A percentile compares a stretch with the other conserved stretches of the same genome.
phyloP scores from a whole-genome alignment of 768 basidiomycete species.

The Neoboletus magnificus region DNA sequence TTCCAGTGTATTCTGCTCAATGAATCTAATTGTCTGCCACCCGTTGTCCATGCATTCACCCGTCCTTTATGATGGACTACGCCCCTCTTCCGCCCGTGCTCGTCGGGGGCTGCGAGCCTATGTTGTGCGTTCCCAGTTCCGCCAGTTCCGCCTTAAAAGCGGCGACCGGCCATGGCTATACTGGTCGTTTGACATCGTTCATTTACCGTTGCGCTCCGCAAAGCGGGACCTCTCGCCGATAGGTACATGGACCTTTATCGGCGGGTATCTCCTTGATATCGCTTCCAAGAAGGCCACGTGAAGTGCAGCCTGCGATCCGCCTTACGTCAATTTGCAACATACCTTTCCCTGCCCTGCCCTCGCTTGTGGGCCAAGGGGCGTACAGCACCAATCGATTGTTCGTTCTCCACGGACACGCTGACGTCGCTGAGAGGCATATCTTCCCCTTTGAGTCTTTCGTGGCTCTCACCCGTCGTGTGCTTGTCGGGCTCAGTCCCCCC shows the following conservation, averaged over 20 bases:
- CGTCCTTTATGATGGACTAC: slow-evolving; percentile 11
- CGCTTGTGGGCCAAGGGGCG: slow-evolving; percentile 30
- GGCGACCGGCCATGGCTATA: background rate
- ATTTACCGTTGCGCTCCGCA: background rate
- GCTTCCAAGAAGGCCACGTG: slow-evolving; percentile 14
- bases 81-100: slow-evolving; percentile 15
- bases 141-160: background rate
- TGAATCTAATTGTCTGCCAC: slow-evolving; percentile 31
- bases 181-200: background rate
- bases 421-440: slow-evolving; percentile 11
- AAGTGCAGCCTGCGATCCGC: slow-evolving; percentile 18
- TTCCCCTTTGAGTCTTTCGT: slow-evolving; percentile 14
- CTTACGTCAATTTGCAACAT: slow-evolving; percentile 31
- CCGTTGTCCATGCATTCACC: slow-evolving; percentile 23
- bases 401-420: slow-evolving; percentile 31
- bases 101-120: slow-evolving; percentile 14
- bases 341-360: slow-evolving; percentile 29
- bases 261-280: slow-evolving; percentile 27
- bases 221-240: background rate
- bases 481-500: slow-evolving; percentile 4
- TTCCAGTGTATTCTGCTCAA: slow-evolving; percentile 19
- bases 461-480: slow-evolving; percentile 10
- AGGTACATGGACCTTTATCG: slow-evolving; percentile 28
- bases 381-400: slow-evolving; percentile 11
- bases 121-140: slow-evolving; percentile 3